Evolutionary conservation across 1,284 basidiomycete genomes (phyloP), one percentile per base, ranked within the genome.

Genomic region (Thecaphora thlaspeos): DNA sequence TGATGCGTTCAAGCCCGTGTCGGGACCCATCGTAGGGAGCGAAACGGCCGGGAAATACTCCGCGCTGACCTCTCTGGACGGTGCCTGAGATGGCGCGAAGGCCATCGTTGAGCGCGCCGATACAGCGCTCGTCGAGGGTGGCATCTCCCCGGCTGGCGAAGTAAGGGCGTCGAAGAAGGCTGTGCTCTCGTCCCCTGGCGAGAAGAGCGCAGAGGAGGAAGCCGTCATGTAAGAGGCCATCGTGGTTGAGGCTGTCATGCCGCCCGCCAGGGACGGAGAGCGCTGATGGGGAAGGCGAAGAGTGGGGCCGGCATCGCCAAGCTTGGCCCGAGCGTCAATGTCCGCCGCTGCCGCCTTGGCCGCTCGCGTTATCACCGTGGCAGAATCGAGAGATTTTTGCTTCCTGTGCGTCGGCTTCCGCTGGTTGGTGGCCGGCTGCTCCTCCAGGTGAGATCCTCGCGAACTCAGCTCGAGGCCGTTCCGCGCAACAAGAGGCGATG

Each of bases 151-250:
- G 11, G 36, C 18, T 10, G 52, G 53, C 2, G 53, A 61, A 2
- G 53, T 53, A 34, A 61, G 41, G 5, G 58, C 58, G 34, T 61
- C 53, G 24, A 61, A 61, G 48, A 55, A 61, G 17, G 24, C 17
- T 15, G 40, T 46, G n/a, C 55, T 46, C 23, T 61, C 58, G 41
- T 50, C 43, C 8, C 49, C 48, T 4, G 57, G 52, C 22, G 57
- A 48, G 23, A 60, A 11, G 26, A 28, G 37, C 37, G 37, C 17
- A 4, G 37, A 38, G 7, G 17, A 38, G 37, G 37, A 17, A 4
- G 37, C 17, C 17, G 37, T 21, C 37, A 7, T 15, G 37, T 38
- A 21, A 4, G 15, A 38, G 37, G 37, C 37, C 37, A 38, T 21
- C 15, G 17, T 38, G 8, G 37, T 17, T 15, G 37, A 38, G 17